Conservation (phyloP, 495 filamentous ascomycete species). For the Sabuloglossum arenarium region DNA sequence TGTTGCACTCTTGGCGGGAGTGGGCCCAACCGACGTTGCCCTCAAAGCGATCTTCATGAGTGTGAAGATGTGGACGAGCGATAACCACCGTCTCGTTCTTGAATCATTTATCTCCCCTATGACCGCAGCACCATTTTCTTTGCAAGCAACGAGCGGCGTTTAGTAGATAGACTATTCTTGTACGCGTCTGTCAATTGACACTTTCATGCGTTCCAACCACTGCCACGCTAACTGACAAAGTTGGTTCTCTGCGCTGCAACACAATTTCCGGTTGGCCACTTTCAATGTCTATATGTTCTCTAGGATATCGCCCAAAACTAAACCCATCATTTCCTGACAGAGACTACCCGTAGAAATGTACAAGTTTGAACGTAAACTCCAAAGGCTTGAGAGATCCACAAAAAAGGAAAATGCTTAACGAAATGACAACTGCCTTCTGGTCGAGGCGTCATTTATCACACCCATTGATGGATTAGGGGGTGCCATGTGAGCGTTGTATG, state of each 20-base stretch:
- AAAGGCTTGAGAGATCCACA: not conserved
- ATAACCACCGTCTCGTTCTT: not conserved
- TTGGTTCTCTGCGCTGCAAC: not conserved
- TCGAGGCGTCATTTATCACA: not conserved
- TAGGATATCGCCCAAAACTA: too few relatives aligned
- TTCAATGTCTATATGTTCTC: too few relatives aligned
- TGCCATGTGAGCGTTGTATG: not conserved
- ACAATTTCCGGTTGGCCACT: too few relatives aligned
- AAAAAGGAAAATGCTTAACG: not conserved
- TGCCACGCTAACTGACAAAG: too few relatives aligned
- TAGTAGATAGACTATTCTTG: conserved; percentile 4
- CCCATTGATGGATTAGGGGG: not conserved
- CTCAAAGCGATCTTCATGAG: not conserved
- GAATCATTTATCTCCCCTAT: not conserved
- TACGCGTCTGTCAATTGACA: not conserved
- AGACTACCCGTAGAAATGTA: too few relatives aligned
- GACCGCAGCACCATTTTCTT: not conserved
- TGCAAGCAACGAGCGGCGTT: not conserved
- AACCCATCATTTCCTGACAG: too few relatives aligned
- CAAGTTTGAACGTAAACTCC: not conserved
- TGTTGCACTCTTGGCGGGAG: not conserved
- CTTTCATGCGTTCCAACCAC: not conserved
- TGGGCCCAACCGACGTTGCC: not conserved
- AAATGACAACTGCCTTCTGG: not conserved
- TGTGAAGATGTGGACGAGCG: not conserved